Conservation (phyloP, 495 filamentous ascomycete genomes). For the Evernia prunastri region DNA sequence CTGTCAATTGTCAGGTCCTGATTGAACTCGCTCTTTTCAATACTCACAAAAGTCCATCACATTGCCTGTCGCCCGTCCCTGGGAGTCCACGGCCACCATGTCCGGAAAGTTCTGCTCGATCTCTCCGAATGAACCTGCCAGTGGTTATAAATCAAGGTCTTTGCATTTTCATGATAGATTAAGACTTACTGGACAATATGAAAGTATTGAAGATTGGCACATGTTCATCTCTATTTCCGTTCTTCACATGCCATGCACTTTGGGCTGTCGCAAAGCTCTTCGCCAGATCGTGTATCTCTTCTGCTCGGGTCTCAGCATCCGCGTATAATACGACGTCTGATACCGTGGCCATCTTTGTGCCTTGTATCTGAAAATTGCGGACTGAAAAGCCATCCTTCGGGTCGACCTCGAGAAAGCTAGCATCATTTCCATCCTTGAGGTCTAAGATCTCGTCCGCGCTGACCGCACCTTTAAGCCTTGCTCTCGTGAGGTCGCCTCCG, state of each 20-base stretch:
- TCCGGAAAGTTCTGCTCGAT: slow-evolving; percentile 66
- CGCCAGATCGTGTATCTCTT: slow-evolving; percentile 58
- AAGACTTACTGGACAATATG: slow-evolving; percentile 54
- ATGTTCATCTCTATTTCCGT: slow-evolving; percentile 47
- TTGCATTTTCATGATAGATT: neutral
- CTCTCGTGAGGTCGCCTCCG: slow-evolving; percentile 66
- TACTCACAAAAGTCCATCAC: slow-evolving; percentile 80
- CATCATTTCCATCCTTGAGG: slow-evolving; percentile 28
- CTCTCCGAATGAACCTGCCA: slow-evolving; percentile 55
- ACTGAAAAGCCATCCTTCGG: slow-evolving; percentile 76
- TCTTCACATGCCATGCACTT: slow-evolving; percentile 59
- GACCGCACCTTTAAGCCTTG: slow-evolving; percentile 80
- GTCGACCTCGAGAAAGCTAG: slow-evolving; percentile 53
- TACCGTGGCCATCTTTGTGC: slow-evolving; percentile 77
- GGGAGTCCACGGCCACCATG: slow-evolving; percentile 68
- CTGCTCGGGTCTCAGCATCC: slow-evolving; percentile 49
- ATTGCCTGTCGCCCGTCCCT: slow-evolving; percentile 64
- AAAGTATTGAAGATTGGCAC: slow-evolving; percentile 78
- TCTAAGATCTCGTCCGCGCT: slow-evolving; percentile 69
- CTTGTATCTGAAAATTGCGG: slow-evolving; percentile 96
- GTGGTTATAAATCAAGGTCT: slow-evolving; percentile 6
- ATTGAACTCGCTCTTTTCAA: neutral
- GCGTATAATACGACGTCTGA: slow-evolving; percentile 92
- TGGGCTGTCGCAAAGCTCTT: slow-evolving; percentile 71
- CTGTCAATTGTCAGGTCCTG: slow-evolving; percentile 26